phyloP scores from a whole-genome alignment of 164 flowering plant genomes.

The Nelumbo lutea region DNA sequence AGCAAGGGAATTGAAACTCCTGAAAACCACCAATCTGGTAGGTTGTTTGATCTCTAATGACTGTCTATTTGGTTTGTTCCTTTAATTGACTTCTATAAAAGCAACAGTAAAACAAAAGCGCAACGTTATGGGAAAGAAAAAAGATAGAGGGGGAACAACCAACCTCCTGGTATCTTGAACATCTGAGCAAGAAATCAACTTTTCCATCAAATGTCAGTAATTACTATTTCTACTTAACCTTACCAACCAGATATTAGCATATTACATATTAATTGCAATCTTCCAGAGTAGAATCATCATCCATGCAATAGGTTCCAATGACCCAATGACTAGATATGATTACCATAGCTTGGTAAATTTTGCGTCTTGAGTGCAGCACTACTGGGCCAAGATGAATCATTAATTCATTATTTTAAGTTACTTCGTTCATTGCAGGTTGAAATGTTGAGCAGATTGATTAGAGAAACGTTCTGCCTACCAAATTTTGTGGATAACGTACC shows the following conservation, averaged over 20 bases:
- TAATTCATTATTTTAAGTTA: neutral
- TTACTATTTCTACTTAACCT: too few species aligned
- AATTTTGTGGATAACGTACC: conserved; percentile 34
- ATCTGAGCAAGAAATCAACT: too few species aligned
- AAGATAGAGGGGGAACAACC: too few species aligned
- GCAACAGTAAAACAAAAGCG: neutral
- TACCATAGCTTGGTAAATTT: too few species aligned
- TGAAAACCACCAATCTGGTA: conserved; percentile 42
- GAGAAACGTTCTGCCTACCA: conserved; percentile 23
- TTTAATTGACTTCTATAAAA: neutral
- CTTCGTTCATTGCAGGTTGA: conserved; percentile 33
- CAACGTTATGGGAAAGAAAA: neutral
- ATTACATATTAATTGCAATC: too few species aligned
- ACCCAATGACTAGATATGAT: too few species aligned
- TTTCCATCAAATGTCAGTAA: too few species aligned
- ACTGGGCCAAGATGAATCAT: neutral
- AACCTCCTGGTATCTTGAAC: too few species aligned
- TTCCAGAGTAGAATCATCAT: too few species aligned
- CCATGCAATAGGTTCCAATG: too few species aligned
- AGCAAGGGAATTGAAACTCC: conserved; percentile 40
- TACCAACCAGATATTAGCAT: too few species aligned
- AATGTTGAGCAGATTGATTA: conserved; percentile 8
- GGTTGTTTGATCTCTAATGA: conserved; percentile 10
- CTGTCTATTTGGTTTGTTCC: neutral
- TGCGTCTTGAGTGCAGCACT: too few species aligned